Base-by-base conservation (phyloP, 768 basidiomycete species). In the Pluteus cervinus region DNA sequence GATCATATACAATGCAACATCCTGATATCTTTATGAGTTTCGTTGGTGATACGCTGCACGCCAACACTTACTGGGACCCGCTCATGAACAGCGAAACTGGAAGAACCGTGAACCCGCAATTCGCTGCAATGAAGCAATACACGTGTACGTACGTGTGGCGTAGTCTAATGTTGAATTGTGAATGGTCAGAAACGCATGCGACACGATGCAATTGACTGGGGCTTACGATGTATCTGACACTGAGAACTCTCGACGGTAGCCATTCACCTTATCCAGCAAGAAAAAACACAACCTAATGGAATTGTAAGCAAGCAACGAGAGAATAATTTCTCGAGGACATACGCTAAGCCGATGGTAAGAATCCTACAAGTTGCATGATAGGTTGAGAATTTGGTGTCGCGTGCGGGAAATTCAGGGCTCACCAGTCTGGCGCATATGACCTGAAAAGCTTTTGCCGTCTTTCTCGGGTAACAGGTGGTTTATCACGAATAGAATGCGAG, bases 341-440 rank as follows among this genome's bases (percentile, higher is more conserved):
- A 88, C 87, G 74, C 76, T 24, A 87, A 58, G 16, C 63, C 50
- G 33, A 87, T 68, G 5, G 83, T 86, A 15, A 88, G 51, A 28
- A 76, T 52, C 87, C 87, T 88, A 42, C 4, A 18, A 22, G 41
- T 18, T 14, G 10, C 37, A 25, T 30, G 21, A 29, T 2, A 29
- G 17, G 9, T 6, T 21, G 41, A 43, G 44, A 35, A 34, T 6
- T n/a, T n/a, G n/a, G n/a, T 49, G 40, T 18, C 24, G 16, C 10
- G 5, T 28, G 24, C 26, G n/a, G 18, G 20, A 17, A 12, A 36
- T 25, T 20, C 33, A n/a, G 24, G 43, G 9, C 75, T 38, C 43
- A 86, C 86, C 86, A 89, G 49, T 89, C 86, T 0, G 83, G 81
- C 16, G 74, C 71, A 60, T 89, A 88, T 3, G 81, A 81, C 26